Evolutionary conservation across 768 basidiomycete genomes (phyloP), one percentile per base, ranked within the genome.

Genomic region (Amanita inopinata): DNA sequence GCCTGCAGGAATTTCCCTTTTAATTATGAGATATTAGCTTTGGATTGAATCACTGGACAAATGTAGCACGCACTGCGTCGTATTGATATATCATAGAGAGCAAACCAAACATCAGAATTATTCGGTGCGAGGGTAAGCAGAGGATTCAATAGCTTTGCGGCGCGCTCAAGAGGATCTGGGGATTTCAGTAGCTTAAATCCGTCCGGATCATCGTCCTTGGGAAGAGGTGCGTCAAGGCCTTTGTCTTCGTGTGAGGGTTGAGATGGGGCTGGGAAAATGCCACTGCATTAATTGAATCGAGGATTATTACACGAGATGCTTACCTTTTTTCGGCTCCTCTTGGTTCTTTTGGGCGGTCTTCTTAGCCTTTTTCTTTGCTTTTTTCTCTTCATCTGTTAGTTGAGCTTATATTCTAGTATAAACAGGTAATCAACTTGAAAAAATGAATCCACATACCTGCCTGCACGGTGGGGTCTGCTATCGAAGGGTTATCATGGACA

Each of bases 311-410:
- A 45, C 46, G 19, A 17, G 14, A 15, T 25, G 35, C 56, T 40
- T 50, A 85, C 86, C 68, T 66, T 88, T 88, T 61, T 86, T 85
- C 43, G 61, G 61, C 33, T 84, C 82, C 39, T 83, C 83, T 47
- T 74, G 68, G 0, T 66, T 66, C 53, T 79, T 84, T 48, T 70
- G 68, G 1, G 79, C 80, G 0, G 81, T 71, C 58, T 87, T 90
- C 62, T 88, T 90, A 9, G 85, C 86, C 59, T 85, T 90, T 61
- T 87, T 88, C 57, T 80, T 80, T 0, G 83, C 83, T 56, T 88
- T 87, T 59, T 86, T 87, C 61, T 80, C 81, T 3, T 73, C 74
- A 18, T 74, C 79, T 3, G 76, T 69, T 15, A 77, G 58, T 23
- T 61, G 59, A 14, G 52, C 71, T 76, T 50, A n/a, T n/a, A n/a